Evolutionary conservation across 768 basidiomycete species (phyloP).

Genomic region (Trametes gibbosa): DNA sequence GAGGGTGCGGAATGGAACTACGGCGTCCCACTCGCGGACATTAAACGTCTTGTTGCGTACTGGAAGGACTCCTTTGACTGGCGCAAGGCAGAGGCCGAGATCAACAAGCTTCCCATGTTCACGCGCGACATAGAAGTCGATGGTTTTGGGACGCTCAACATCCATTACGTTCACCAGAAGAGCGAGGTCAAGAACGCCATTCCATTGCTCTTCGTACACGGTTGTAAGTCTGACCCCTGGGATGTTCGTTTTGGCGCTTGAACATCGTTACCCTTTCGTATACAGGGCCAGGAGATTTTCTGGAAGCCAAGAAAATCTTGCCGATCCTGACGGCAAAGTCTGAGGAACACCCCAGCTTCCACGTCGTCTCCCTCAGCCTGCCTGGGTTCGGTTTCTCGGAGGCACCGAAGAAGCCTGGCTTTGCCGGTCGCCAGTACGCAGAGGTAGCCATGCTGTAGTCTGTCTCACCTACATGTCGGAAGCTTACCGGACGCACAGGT

Average conservation of each 20-base stretch:
- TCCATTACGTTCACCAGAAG: conserved; percentile 46
- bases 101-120: conserved; percentile 60
- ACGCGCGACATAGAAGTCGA: conserved; percentile 49
- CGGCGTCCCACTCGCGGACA: conserved; percentile 42
- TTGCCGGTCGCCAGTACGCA: conserved; percentile 48
- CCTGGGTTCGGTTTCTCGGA: conserved; percentile 65
- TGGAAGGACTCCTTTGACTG: conserved; percentile 60
- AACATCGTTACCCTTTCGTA: neutral
- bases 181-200: conserved; percentile 38
- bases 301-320: conserved; percentile 56
- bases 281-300: conserved; percentile 60
- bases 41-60: conserved; percentile 44
- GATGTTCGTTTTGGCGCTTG: neutral
- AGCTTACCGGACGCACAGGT: neutral
- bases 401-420: conserved; percentile 51
- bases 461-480: neutral
- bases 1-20: conserved; percentile 28
- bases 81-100: conserved; percentile 46
- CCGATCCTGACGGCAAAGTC: conserved; percentile 46
- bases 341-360: conserved; percentile 51
- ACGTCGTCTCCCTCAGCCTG: conserved; percentile 57
- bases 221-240: conserved; percentile 38
- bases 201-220: conserved; percentile 62
- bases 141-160: conserved; percentile 44
- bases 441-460: conserved; percentile 37